Conservation (phyloP, 176 grass and related monocot genomes). For the Oryza nivara region DNA sequence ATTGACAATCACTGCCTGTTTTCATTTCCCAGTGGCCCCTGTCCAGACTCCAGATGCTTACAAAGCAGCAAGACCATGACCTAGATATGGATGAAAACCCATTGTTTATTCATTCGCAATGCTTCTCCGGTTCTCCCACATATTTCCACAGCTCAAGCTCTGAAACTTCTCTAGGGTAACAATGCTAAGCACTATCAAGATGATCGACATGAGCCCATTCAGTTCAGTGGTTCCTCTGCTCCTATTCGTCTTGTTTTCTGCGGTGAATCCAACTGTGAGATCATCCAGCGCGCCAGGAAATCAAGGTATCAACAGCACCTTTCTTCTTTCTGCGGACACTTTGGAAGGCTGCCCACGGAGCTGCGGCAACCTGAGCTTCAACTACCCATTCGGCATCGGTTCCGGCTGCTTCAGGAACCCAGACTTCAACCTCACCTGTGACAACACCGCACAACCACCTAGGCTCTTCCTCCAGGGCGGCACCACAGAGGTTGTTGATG, state of each 20-base stretch:
- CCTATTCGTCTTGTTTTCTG: background rate
- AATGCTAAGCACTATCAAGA: background rate
- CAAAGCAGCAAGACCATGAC: background rate
- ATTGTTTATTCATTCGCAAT: background rate
- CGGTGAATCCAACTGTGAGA: background rate
- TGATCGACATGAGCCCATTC: background rate
- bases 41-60: background rate
- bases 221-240: background rate
- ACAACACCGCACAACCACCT: background rate
- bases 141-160: background rate
- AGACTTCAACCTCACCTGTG: conserved; percentile 47
- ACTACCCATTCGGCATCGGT: conserved; percentile 44
- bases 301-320: background rate
- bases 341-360: background rate
- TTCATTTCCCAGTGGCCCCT: too few species aligned
- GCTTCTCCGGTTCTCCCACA: too few species aligned
- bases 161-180: background rate
- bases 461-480: conserved; percentile 32
- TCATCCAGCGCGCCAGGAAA: background rate
- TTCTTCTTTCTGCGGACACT: background rate
- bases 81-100: background rate
- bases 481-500: background rate
- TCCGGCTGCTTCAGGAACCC: conserved; percentile 26
- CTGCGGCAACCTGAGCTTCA: conserved; percentile 35
- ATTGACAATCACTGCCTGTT: too few species aligned